Evolutionary conservation across 768 basidiomycete genomes (phyloP).

Genomic region (Phallus indusiatus): DNA sequence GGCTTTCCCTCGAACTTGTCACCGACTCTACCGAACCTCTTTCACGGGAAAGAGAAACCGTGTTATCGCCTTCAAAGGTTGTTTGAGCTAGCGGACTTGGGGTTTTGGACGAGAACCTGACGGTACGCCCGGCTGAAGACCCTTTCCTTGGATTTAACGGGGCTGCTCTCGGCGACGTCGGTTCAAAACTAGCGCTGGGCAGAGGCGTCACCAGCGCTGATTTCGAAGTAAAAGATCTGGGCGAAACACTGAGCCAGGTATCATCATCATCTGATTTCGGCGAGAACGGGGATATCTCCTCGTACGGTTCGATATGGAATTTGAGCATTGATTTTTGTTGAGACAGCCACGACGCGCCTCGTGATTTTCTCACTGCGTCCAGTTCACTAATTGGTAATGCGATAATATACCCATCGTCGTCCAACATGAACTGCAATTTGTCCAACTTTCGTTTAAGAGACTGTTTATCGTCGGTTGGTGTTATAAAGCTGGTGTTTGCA

Average conservation of each 20-base stretch:
- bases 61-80: no score
- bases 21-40: no score
- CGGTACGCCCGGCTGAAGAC: no score
- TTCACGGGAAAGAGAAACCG: no score
- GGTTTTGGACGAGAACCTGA: no score
- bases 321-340: neutral
- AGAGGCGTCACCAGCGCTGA: neutral
- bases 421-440: conserved; percentile 44
- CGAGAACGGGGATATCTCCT: neutral
- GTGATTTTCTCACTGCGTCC: neutral
- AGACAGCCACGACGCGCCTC: neutral
- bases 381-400: conserved; percentile 23
- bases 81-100: no score
- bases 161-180: no score
- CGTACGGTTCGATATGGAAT: neutral
- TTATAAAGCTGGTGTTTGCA: conserved; percentile 51
- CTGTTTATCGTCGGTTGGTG: conserved; percentile 44
- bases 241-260: no score
- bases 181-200: no score
- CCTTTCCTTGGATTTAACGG: no score
- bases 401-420: conserved; percentile 50
- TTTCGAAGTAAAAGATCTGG: neutral
- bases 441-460: conserved; percentile 39
- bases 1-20: no score
- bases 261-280: neutral